Conservation (phyloP, 169 alveolate genomes). For the Eimeria falciformis region DNA sequence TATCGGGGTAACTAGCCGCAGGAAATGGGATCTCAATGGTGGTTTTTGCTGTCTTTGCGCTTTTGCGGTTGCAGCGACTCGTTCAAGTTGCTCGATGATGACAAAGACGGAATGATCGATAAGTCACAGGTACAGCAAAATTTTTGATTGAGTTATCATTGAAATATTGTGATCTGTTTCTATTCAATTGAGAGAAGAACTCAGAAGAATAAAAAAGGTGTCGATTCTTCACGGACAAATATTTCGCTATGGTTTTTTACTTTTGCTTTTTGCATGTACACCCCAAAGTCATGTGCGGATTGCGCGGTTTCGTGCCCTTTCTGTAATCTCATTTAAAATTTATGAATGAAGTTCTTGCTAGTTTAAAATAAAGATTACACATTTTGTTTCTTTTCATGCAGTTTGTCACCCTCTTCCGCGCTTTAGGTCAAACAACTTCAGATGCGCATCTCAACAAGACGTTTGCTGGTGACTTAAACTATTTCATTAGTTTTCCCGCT, state of each 20-base stretch:
- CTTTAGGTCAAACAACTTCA: conserved; percentile 38
- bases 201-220: background rate
- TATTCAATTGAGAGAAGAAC: background rate
- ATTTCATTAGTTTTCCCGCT: background rate
- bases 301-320: background rate
- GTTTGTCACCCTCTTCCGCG: conserved; percentile 17
- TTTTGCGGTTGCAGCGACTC: conserved; percentile 15
- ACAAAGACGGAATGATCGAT: conserved; percentile 48
- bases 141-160: background rate
- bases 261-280: background rate
- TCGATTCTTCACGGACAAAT: background rate
- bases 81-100: conserved; percentile 20
- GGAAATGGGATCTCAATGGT: no score
- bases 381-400: background rate
- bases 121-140: conserved; percentile 4
- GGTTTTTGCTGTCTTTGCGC: background rate
- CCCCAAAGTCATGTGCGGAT: background rate
- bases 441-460: background rate
- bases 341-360: no score
- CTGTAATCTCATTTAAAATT: no score
- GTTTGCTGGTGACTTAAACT: background rate
- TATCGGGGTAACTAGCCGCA: no score
- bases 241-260: background rate
- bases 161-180: background rate
- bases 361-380: no score